A percentile compares a stretch with the other conserved stretches of the same genome.
phyloP scores from a whole-genome alignment of 2,329 filamentous ascomycete species.

The Phyllosticta citrichinensis region DNA sequence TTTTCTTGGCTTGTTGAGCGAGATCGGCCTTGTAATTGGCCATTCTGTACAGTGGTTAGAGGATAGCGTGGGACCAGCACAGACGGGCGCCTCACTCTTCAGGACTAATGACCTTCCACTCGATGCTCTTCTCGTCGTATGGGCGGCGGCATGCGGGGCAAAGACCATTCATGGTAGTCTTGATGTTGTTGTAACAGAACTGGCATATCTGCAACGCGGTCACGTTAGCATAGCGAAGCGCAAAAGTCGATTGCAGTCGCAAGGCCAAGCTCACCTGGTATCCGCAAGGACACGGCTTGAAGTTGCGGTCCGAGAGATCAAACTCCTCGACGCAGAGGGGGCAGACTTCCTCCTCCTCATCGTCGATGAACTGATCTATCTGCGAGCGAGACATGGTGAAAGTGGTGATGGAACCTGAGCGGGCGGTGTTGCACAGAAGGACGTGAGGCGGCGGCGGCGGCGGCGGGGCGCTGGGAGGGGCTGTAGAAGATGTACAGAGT shows the following conservation, averaged over 20 bases:
- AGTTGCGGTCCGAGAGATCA: slow-evolving; percentile 94
- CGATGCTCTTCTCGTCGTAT: slow-evolving; percentile 94
- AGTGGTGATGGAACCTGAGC: slow-evolving; percentile 5
- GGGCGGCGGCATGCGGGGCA: slow-evolving; percentile 94
- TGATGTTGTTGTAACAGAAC: slow-evolving; percentile 99
- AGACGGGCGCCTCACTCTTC: slow-evolving; percentile 65
- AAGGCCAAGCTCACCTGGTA: slow-evolving; percentile 66
- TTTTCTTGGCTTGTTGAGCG: slow-evolving; percentile 79
- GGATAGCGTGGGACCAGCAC: background rate
- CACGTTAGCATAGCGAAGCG: background rate
- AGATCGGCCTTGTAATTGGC: slow-evolving; percentile 68
- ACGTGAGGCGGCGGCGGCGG: background rate
- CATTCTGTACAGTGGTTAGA: slow-evolving; percentile 41
- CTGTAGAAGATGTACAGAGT: background rate
- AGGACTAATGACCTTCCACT: slow-evolving; percentile 88
- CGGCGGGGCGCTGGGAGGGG: background rate
- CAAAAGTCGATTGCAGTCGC: slow-evolving; percentile 6
- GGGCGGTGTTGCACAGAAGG: background rate
- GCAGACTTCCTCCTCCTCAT: slow-evolving; percentile 50
- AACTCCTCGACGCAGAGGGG: slow-evolving; percentile 98
- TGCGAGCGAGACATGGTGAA: slow-evolving; percentile 37
- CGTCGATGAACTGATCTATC: slow-evolving; percentile 45
- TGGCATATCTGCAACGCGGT: slow-evolving; percentile 69
- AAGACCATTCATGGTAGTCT: slow-evolving; percentile 92
- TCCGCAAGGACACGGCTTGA: slow-evolving; percentile 91